phyloP scores from a whole-genome alignment of 345 rosid species.

The Salix exigua region DNA sequence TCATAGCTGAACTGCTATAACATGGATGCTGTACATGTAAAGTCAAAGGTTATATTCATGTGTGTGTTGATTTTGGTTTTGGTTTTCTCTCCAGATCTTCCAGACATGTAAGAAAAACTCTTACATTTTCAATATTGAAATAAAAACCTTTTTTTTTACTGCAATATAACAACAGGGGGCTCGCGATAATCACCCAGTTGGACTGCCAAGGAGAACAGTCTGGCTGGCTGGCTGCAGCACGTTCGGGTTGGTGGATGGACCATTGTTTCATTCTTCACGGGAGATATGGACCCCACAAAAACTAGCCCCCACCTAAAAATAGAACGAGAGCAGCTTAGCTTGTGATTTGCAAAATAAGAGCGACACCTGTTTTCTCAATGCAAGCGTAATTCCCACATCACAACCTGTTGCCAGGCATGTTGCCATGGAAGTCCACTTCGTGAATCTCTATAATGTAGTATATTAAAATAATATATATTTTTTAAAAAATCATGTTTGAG shows the following conservation, averaged over 20 bases:
- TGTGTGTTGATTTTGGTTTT: too few species aligned
- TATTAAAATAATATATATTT: too few species aligned
- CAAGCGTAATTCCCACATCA: background rate
- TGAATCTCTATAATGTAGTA: background rate
- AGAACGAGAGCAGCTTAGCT: background rate
- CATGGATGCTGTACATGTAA: background rate
- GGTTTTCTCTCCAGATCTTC: too few species aligned
- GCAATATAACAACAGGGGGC: background rate
- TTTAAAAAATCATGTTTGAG: too few species aligned
- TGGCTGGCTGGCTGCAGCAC: background rate
- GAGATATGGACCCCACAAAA: background rate
- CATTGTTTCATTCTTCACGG: background rate
- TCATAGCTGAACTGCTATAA: background rate
- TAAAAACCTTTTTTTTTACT: too few species aligned
- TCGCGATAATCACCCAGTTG: background rate
- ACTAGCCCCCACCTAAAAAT: background rate
- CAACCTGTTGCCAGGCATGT: background rate
- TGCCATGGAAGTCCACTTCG: background rate
- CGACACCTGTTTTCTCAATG: background rate
- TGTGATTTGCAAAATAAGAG: constrained; percentile 2
- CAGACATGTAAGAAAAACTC: too few species aligned
- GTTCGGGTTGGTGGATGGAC: background rate
- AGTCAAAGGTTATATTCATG: too few species aligned
- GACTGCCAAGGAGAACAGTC: background rate
- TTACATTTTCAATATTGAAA: too few species aligned